A percentile compares a stretch with the other conserved stretches of the same genome.
Conservation (phyloP, 2,329 filamentous ascomycete genomes). For the Remersonia thermophila region DNA sequence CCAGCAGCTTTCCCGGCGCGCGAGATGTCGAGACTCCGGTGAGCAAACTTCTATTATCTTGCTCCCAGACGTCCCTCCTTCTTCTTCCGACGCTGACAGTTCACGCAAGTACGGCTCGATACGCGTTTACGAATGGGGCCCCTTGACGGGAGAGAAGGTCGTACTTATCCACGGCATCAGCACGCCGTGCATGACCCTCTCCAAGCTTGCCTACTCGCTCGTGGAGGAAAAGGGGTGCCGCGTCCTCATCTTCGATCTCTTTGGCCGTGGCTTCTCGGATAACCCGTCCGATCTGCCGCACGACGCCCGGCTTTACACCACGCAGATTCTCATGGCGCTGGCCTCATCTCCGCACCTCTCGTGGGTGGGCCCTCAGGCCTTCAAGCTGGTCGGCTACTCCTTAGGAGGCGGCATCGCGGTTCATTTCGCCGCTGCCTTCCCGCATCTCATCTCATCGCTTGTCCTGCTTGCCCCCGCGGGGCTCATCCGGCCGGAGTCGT, state of each 20-base stretch:
- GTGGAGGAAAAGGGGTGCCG: conserved; percentile 51
- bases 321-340: conserved; percentile 59
- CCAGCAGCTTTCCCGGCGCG: conserved; percentile 57
- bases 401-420: conserved; percentile 69
- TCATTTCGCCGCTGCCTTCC: conserved; percentile 62
- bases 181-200: conserved; percentile 64
- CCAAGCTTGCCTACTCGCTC: conserved; percentile 52
- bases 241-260: conserved; percentile 70
- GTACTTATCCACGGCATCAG: conserved; percentile 75
- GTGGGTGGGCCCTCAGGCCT: conserved; percentile 46
- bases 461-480: conserved; percentile 71
- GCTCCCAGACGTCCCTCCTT: too few relatives aligned
- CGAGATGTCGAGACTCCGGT: conserved; percentile 60
- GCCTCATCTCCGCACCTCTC: conserved; percentile 51
- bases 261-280: conserved; percentile 56
- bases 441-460: conserved; percentile 54
- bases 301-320: conserved; percentile 59
- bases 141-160: conserved; percentile 58
- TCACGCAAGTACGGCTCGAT: conserved; percentile 51
- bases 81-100: conserved; percentile 1
- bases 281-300: conserved; percentile 55
- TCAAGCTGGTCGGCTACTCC: conserved; percentile 67
- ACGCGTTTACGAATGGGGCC: conserved; percentile 73
- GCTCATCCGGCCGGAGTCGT: conserved; percentile 47
- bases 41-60: too few relatives aligned